phyloP scores from a whole-genome alignment of 805 yeast genomes.

The Wickerhamomyces chambardii region DNA sequence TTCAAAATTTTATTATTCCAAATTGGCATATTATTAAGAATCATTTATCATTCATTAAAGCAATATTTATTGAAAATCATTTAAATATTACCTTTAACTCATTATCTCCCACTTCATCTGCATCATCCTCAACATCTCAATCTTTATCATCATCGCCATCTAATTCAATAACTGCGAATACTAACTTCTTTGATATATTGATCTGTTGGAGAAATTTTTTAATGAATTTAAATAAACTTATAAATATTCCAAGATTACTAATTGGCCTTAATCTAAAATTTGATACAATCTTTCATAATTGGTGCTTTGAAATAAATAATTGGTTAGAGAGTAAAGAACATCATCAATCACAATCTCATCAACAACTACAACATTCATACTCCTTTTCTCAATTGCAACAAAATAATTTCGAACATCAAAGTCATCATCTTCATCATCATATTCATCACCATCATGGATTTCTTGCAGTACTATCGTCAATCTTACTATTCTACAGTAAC shows the following conservation, averaged over 20 bases:
- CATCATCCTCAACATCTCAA: neutral
- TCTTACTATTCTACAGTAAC: conserved; percentile 16
- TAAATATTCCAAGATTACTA: conserved; percentile 26
- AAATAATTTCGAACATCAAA: too few species aligned
- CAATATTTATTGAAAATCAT: conserved; percentile 15
- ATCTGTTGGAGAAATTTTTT: conserved; percentile 20
- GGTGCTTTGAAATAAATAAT: conserved; percentile 29
- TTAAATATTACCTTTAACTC: neutral
- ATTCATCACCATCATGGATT: conserved; percentile 8
- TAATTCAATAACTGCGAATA: neutral
- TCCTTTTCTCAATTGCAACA: too few species aligned
- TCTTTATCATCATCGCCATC: neutral
- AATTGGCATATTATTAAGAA: conserved; percentile 20
- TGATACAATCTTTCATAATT: conserved; percentile 20
- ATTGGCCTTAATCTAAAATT: conserved; percentile 20
- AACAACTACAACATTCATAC: neutral
- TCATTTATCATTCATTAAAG: conserved; percentile 21
- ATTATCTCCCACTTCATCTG: too few species aligned
- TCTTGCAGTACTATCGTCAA: conserved; percentile 18
- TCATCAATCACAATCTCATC: neutral
- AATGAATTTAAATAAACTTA: conserved; percentile 19
- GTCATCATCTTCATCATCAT: too few species aligned
- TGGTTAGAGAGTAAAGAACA: conserved; percentile 32
- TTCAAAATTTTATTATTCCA: conserved; percentile 20
- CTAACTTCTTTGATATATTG: conserved; percentile 14